Evolutionary conservation across 2,329 filamentous ascomycete genomes (phyloP), one percentile per base, ranked within the genome.

Genomic region (Zelopaecilomyces penicillatus): DNA sequence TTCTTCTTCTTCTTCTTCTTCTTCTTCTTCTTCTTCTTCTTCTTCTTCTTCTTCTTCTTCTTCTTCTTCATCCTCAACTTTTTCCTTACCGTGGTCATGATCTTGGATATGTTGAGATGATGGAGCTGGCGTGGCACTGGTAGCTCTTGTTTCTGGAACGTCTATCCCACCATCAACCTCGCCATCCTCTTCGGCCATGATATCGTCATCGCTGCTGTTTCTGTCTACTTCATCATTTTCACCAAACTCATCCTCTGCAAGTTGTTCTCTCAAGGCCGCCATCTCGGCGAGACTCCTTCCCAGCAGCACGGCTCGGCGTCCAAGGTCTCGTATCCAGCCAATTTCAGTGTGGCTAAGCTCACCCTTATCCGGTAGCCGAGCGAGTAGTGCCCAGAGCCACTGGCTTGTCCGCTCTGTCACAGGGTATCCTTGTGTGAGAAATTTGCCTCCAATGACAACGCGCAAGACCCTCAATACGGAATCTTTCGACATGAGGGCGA

Each of bases 351-450:
- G 84, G 49, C 80, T 78, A 60, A 96, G 68, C 61, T 86, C 81
- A 2, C 88, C 88, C 7, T 79, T 68, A 32, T 87, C 85, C 1
- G 85, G 82, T 47, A 91, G 73, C 46, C 81, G 76, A 3, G 85
- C 87, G 37, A 96, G 69, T 46, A 95, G 64, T 0, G 84, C 82
- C 90, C 89, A 96, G 4, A 87, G 70, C 91, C 91, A 97, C 11
- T 80, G 75, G 48, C 87, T 89, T 4, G 86, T 80, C 39, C 82
- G 76, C 54, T 78, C 75, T 28, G 78, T 71, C 30, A 88, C 68
- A 30, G 74, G 71, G 26, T 70, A 65, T n/a, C 75, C 76, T 41
- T 74, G 75, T 38, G 73, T 75, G 43, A 84, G 73, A 42, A 85
- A 78, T 48, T 78, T 79, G 42, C 79, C 78, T 12, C 74, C 72